Percentiles rank a stretch among this genome's conserved stretches.
phyloP scores from a whole-genome alignment of 352 stramenopile species.

The Phytophthora quininea region DNA sequence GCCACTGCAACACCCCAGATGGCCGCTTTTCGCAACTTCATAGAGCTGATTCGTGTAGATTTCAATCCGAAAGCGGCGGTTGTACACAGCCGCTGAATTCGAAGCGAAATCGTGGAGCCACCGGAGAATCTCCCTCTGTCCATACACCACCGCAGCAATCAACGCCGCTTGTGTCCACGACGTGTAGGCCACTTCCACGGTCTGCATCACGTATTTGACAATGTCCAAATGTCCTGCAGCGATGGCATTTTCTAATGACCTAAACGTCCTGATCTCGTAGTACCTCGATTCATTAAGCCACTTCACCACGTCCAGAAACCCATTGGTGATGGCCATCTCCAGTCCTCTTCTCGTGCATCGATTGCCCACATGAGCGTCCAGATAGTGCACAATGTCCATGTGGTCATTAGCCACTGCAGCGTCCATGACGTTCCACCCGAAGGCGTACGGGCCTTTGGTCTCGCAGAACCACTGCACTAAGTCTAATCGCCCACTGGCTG shows the following conservation, averaged over 20 bases:
- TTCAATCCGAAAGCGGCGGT: conserved; percentile 32
- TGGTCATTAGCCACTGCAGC: conserved; percentile 45
- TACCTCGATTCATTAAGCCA: conserved; percentile 46
- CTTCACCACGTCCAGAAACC: conserved; percentile 39
- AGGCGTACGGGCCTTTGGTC: conserved; percentile 44
- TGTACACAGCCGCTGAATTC: conserved; percentile 7
- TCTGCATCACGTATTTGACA: conserved; percentile 48
- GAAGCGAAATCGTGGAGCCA: conserved; percentile 40
- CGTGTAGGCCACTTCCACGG: conserved; percentile 35
- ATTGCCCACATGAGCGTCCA: conserved; percentile 39
- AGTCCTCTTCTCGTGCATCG: conserved; percentile 48
- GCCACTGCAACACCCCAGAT: conserved; percentile 41
- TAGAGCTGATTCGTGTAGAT: conserved; percentile 38
- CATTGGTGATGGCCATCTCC: conserved; percentile 38
- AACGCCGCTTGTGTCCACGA: conserved; percentile 46
- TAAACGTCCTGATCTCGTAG: conserved; percentile 46
- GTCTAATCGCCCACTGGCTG: conserved; percentile 38
- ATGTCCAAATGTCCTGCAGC: conserved; percentile 42
- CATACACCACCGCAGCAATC: conserved; percentile 29
- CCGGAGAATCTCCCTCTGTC: conserved; percentile 34
- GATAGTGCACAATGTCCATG: conserved; percentile 46
- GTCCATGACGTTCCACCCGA: conserved; percentile 53
- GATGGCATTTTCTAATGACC: conserved; percentile 47
- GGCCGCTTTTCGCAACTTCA: conserved; percentile 28
- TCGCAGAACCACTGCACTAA: conserved; percentile 48